Evolutionary conservation across 2,329 filamentous ascomycete species (phyloP), one percentile per base, ranked within the genome.

Genomic region (Sclerotinia borealis): DNA sequence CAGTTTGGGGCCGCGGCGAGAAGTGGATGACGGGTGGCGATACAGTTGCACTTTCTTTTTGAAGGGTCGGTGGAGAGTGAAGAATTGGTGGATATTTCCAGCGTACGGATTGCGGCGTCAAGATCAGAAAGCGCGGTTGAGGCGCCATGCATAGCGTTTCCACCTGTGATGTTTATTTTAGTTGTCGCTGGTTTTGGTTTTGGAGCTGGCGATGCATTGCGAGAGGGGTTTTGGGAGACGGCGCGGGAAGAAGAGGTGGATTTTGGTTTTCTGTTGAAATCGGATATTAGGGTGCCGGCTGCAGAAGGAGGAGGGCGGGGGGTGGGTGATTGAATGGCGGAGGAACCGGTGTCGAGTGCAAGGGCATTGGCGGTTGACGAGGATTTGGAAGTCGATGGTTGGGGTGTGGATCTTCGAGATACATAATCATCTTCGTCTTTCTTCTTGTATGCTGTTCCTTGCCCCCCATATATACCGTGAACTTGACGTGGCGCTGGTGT

Each of bases 1-100:
- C 95, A 99, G 74, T 98, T 99, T 0, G 95, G 95, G 0, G 93
- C 92, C 0, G 93, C 92, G n/a, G 85, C 85, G 50, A 97, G 88
- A 3, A 98, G 83, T 0, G 93, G 91, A 75, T 99, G 95, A 1
- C 91, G 85, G 0, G 90, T 87, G 0, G 91, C 95, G 72, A 96
- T 92, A 75, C 95, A 99, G 70, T 90, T 90, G 76, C 95, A 99
- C 63, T 86, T 86, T 8, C 89, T 84, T 58, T 85, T 81, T 11
- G 79, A 78, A 31, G 78, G 77, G 29, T 86, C 79, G 15, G 11
- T 31, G 1, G 60, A 43, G 80, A 92, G 77, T 0, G 86, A 85
- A 0, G 92, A 92, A 72, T 97, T 97, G 2, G 93, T 97, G 59
- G 90, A 90, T n/a, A 96, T 84, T 74, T 99, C 95, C 8, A 99